These are phyloP conservation scores for Artemisia annua DNA, from an alignment of 129 eudicot species.

Conservation along the genomic window DNA sequence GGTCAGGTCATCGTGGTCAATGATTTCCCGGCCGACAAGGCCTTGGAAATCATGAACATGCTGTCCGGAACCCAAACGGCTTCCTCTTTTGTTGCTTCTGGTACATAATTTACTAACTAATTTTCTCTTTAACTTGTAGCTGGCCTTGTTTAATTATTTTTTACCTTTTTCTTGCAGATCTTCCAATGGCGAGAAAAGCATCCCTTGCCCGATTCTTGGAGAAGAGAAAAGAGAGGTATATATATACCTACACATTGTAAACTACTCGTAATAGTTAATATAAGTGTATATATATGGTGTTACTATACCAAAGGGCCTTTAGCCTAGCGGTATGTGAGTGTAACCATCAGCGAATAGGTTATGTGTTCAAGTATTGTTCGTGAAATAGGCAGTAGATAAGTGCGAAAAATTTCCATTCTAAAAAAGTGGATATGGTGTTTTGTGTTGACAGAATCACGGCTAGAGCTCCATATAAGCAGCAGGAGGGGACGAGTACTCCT, in stretches of 20 bases:
- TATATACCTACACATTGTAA: neutral
- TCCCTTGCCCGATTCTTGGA: conserved; percentile 61
- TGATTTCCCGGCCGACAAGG: conserved; percentile 78
- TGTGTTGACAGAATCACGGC: conserved; percentile 36
- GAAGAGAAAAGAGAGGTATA: conserved; percentile 66
- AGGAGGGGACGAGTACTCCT: conserved; percentile 5
- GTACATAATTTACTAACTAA: conserved; percentile 12
- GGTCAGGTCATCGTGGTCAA: conserved; percentile 71
- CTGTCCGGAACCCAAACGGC: conserved; percentile 30
- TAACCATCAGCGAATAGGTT: too few relatives aligned
- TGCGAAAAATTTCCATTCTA: too few relatives aligned
- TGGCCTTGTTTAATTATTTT: neutral
- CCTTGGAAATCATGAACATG: conserved; percentile 57
- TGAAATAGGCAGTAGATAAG: too few relatives aligned
- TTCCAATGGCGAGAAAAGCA: conserved; percentile 61
- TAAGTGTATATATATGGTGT: too few relatives aligned
- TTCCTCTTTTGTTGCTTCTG: conserved; percentile 9
- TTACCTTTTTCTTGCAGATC: conserved; percentile 36
- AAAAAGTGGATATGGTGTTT: too few relatives aligned
- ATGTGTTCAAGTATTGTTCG: too few relatives aligned
- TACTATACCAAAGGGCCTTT: too few relatives aligned
- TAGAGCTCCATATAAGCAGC: conserved; percentile 30
- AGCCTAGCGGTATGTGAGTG: too few relatives aligned
- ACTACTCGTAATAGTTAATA: neutral
- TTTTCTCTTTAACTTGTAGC: neutral